Evolutionary conservation across 2,329 filamentous ascomycete genomes (phyloP).

Genomic region (Fusarium duplospermum): DNA sequence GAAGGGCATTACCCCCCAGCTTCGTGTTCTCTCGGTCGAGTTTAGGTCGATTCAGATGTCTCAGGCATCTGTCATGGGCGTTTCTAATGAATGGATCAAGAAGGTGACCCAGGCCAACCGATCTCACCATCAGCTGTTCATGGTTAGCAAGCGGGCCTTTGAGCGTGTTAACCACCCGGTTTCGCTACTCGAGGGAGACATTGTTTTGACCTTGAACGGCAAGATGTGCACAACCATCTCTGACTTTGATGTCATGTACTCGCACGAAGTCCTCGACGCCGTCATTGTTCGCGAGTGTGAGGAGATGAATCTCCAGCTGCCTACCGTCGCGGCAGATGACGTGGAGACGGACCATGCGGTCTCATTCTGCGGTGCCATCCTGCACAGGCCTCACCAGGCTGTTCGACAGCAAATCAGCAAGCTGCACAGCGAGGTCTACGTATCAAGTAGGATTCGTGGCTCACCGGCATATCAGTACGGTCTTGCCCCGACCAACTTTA

Average conservation of each 20-base stretch:
- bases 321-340: conserved; percentile 88
- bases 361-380: conserved; percentile 92
- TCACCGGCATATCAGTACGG: conserved; percentile 91
- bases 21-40: conserved; percentile 94
- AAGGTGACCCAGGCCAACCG: conserved; percentile 90
- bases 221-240: conserved; percentile 93
- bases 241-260: conserved; percentile 97
- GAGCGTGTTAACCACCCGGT: conserved; percentile 63
- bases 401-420: conserved; percentile 98
- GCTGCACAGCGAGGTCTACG: conserved; percentile 95
- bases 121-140: conserved; percentile 95
- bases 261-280: conserved; percentile 83
- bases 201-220: conserved; percentile 90
- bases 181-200: conserved; percentile 87
- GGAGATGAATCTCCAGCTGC: conserved; percentile 80
- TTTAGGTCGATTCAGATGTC: conserved; percentile 97
- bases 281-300: conserved; percentile 87
- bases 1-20: conserved; percentile 78
- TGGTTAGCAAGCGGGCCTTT: conserved; percentile 91
- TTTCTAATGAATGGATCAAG: conserved; percentile 94
- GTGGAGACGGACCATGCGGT: conserved; percentile 93
- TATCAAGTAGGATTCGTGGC: conserved; percentile 85
- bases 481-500: conserved; percentile 95
- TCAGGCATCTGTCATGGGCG: conserved; percentile 96
- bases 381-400: conserved; percentile 94